Evolutionary conservation across 192 early-diverging fungal species (phyloP), one percentile per base, ranked within the genome.

Genomic region (Phlyctochytrium bullatum): DNA sequence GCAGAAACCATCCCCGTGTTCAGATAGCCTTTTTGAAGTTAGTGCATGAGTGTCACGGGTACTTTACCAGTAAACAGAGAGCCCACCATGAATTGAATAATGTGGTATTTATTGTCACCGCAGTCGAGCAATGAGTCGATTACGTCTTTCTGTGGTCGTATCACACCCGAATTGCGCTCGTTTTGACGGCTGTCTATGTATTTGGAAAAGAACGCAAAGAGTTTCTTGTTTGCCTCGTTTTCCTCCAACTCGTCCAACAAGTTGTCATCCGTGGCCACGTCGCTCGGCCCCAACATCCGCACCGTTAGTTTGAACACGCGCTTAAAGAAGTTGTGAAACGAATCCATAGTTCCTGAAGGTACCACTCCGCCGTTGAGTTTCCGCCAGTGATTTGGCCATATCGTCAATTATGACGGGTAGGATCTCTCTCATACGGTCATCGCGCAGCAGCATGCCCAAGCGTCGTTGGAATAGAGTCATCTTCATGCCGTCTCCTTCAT

Each of bases 221-320:
- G 40, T 14, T 20, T 20, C 40, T 47, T 6, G 40, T 47, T 47
- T 47, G 40, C 40, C 6, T 20, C 10, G 20, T 47, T 47, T 47
- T 47, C 40, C 27, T 57, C 54, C 54, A 57, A 10, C 20, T 57
- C 25, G 20, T 57, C 25, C 4, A 14, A 25, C 4, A 24, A 6
- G 6, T 6, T 25, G 20, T 57, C 54, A 25, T 10, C 12, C 20
- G 4, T 25, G 6, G 54, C 54, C 12, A 57, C 25, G 4, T 57
- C 54, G 6, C 27, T 57, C 6, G 20, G 27, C 6, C 54, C 54
- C 10, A 57, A 6, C 20, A 28, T 57, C 4, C 54, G 54, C 54
- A 57, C 54, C 27, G 54, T 57, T 57, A 57, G 27, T 25, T 57
- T 14, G 54, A 57, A 57, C 10, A 57, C 54, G 54, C 10, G 16